Base-by-base conservation (phyloP, 192 early-diverging fungal genomes). In the Jimgerdemannia flammicorona region DNA sequence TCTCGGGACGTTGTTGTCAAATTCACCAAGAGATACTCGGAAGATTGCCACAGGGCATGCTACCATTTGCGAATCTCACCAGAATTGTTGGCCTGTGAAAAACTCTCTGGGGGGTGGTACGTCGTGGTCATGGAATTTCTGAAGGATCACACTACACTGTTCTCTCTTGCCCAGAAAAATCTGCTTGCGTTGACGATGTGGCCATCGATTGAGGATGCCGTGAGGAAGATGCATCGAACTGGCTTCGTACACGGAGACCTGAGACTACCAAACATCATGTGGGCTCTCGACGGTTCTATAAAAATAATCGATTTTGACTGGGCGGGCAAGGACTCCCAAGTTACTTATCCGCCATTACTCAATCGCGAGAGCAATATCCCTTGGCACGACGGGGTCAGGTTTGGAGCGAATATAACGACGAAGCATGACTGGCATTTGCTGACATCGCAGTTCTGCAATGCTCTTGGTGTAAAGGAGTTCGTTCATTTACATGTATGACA, bases 21-120 rank as follows among this genome's bases (percentile, higher is more conserved):
- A 43, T 69, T 69, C 43, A 4, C 68, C 43, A 69, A 69, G 68
- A 69, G 68, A n/a, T 69, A 69, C 43, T 69, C 68, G 40, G n/a
- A 69, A 4, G 68, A 10, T 10, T 69, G 68, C 4, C 49, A 59
- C 49, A 59, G 2, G 14, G 49, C 49, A 59, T 59, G 49, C 49
- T 1, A 59, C 49, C 0, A 59, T 10, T 1, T 14, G 49, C 0
- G 49, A 1, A 59, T 59, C 14, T 6, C 49, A 59, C 49, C 49
- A 2, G 0, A 59, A 59, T 14, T 59, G 49, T 59, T 10, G 0
- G 49, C 49, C 14, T 59, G 6, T 59, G 14, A 59, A 59, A 0
- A 2, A 14, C 6, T 59, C 6, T 0, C 6, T 59, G 49, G 49
- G 0, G 49, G 49, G 2, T 59, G 49, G 49, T 59, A 14, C 2